Evolutionary conservation across 2,329 filamentous ascomycete genomes (phyloP).

Genomic region (Davidsoniella neocaledoniae): DNA sequence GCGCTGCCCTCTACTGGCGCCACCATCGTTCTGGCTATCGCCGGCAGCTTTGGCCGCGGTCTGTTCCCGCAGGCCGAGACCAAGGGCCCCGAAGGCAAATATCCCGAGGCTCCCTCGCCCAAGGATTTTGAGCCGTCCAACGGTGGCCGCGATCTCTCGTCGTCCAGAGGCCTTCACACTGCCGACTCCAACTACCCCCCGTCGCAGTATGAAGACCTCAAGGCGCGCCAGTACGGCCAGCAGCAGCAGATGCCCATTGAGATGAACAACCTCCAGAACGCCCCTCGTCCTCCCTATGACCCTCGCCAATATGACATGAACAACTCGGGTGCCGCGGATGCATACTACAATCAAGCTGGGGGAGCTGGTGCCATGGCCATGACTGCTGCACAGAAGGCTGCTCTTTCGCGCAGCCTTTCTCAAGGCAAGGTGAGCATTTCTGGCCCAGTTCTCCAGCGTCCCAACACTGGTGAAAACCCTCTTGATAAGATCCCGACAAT

Average conservation of each 20-base stretch:
- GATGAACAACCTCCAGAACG: conserved; percentile 5
- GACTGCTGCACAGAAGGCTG: conserved; percentile 13
- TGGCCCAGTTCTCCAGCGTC: conserved; percentile 27
- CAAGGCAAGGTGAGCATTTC: conserved; percentile 31
- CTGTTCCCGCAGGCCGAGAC: conserved; percentile 19
- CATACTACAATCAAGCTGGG: conserved; percentile 6
- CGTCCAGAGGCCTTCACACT: conserved; percentile 23
- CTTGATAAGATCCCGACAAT: conserved; percentile 30
- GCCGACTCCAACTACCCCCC: conserved; percentile 28
- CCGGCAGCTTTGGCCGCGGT: conserved; percentile 23
- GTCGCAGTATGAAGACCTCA: conserved; percentile 32
- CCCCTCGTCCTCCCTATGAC: background rate
- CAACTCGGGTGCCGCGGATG: background rate
- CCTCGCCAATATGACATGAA: conserved; percentile 6
- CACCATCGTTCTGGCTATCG: conserved; percentile 26
- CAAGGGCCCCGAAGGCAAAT: conserved; percentile 5
- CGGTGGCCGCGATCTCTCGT: background rate
- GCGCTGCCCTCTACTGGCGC: conserved; percentile 35
- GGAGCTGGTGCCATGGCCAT: conserved; percentile 19
- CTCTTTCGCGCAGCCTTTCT: conserved; percentile 12
- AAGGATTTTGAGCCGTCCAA: conserved; percentile 14
- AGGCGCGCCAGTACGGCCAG: conserved; percentile 18
- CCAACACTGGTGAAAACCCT: conserved; percentile 22
- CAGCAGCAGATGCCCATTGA: background rate
- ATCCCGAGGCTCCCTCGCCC: conserved; percentile 13